Evolutionary conservation across 176 grass and related monocot genomes (phyloP).

Genomic region (Paspalum vaginatum): DNA sequence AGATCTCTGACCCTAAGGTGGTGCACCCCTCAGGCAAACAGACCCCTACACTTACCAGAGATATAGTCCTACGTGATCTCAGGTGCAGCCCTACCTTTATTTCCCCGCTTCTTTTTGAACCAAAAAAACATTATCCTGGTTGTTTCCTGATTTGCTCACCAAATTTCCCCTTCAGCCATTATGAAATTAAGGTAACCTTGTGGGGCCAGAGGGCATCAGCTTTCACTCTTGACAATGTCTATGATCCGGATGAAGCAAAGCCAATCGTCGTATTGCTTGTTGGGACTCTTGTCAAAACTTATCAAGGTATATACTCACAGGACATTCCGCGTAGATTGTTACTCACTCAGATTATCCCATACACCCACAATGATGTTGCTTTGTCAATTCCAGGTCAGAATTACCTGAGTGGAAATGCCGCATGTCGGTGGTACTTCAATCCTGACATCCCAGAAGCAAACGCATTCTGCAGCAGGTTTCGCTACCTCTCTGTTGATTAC

Average conservation of each 20-base stretch:
- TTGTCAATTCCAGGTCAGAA: no score
- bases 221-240: not conserved
- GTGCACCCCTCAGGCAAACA: not conserved
- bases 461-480: not conserved
- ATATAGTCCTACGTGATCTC: not conserved
- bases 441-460: not conserved
- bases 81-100: not conserved
- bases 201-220: not conserved
- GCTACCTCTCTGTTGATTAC: not conserved
- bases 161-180: not conserved
- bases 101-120: no score
- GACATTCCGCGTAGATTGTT: no score
- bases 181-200: not conserved
- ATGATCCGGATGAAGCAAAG: accelerated
- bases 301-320: not conserved
- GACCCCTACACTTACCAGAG: not conserved
- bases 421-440: not conserved
- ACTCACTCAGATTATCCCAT: no score
- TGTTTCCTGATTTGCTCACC: no score
- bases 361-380: no score
- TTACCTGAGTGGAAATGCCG: not conserved
- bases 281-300: not conserved
- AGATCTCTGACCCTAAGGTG: not conserved
- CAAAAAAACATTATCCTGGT: no score
- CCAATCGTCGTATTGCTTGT: not conserved